A percentile compares a stretch with the other conserved stretches of the same genome.
Evolutionary conservation across 2,329 filamentous ascomycete genomes (phyloP).

Genomic region (Lojkania enalia): DNA sequence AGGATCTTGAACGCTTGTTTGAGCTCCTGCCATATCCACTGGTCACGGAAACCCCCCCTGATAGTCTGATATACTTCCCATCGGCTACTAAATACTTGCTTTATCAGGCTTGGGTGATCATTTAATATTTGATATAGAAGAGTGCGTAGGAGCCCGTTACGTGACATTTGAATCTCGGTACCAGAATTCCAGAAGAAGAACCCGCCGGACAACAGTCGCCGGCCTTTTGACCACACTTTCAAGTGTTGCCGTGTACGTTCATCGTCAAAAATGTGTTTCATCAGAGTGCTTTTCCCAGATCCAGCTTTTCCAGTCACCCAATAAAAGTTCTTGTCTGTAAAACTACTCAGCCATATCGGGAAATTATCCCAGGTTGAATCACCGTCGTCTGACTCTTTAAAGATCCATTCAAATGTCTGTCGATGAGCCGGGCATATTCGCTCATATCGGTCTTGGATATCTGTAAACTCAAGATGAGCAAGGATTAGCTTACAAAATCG

Average conservation of each 20-base stretch:
- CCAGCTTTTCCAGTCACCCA: conserved; percentile 43
- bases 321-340: conserved; percentile 8
- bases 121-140: conserved; percentile 23
- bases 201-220: conserved; percentile 14
- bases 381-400: conserved; percentile 1
- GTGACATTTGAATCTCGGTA: conserved; percentile 23
- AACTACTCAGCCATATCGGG: conserved; percentile 2
- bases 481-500: not conserved
- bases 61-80: not conserved
- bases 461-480: not conserved
- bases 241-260: conserved; percentile 16
- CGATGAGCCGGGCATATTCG: conserved; percentile 9
- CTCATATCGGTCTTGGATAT: conserved; percentile 1
- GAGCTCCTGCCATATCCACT: not conserved
- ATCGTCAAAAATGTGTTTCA: conserved; percentile 33
- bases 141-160: conserved; percentile 29
- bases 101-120: conserved; percentile 8
- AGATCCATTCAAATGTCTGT: conserved; percentile 14
- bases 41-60: not conserved
- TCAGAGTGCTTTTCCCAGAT: conserved; percentile 41
- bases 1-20: not conserved
- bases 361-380: conserved; percentile 6
- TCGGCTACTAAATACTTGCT: conserved; percentile 8
- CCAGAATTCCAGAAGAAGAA: conserved; percentile 42
- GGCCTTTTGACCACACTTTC: conserved; percentile 17